Evolutionary conservation across 2,329 filamentous ascomycete genomes (phyloP).

Genomic region (Diplodia intermedia): DNA sequence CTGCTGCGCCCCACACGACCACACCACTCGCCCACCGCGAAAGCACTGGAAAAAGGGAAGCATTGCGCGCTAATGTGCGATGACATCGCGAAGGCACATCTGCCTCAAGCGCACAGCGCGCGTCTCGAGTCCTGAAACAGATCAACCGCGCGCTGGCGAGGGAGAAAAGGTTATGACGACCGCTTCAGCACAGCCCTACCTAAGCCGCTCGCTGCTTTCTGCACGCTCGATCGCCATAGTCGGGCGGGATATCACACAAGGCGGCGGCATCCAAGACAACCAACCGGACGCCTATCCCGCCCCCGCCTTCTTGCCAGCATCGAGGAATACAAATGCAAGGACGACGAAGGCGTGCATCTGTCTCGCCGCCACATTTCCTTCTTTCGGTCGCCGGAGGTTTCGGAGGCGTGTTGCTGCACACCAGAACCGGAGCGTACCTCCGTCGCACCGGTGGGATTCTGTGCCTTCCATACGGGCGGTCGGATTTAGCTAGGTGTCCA

Average conservation of each 20-base stretch:
- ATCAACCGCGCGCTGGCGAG: background rate
- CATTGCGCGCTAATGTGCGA: conserved; percentile 14
- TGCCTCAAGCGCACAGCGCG: background rate
- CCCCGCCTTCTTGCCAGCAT: too few species aligned
- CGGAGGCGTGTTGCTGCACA: background rate
- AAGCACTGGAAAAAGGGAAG: background rate
- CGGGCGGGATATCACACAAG: background rate
- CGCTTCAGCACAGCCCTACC: background rate
- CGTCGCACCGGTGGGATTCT: background rate
- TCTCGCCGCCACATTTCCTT: background rate
- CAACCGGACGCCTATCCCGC: background rate
- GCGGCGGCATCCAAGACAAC: background rate
- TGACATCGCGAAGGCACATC: conserved; percentile 2
- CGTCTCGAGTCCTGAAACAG: conserved; percentile 4
- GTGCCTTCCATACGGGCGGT: too few species aligned
- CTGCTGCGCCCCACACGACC: background rate
- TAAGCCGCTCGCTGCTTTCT: too few species aligned
- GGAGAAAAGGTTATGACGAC: background rate
- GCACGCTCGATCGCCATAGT: background rate
- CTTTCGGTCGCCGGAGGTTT: background rate
- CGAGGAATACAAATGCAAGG: too few species aligned
- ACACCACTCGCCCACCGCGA: conserved; percentile 6
- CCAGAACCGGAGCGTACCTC: background rate
- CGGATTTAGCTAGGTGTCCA: too few species aligned
- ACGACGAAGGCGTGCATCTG: too few species aligned